A percentile compares a stretch with the other conserved stretches of the same genome.
These are phyloP conservation scores for Jamesozyma lodderae DNA, from an alignment of 805 yeast genomes.

Conservation along the genomic window DNA sequence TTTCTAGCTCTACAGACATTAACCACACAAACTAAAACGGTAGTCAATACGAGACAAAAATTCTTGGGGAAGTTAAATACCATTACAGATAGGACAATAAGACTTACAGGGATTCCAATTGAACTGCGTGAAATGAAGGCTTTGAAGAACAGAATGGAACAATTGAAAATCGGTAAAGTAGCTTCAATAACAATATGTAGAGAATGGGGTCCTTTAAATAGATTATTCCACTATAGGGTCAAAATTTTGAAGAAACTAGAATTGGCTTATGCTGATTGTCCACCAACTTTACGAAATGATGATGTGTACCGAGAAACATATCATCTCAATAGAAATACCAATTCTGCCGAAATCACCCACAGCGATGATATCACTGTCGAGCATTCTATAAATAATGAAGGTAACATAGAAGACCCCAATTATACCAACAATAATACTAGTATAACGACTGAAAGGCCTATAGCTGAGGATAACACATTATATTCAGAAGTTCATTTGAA, in stretches of 20 bases:
- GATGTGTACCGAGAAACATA: conserved; percentile 21
- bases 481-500: conserved; percentile 25
- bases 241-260: conserved; percentile 51
- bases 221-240: conserved; percentile 51
- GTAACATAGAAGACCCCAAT: background rate
- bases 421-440: background rate
- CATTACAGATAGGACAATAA: conserved; percentile 82
- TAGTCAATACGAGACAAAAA: conserved; percentile 68
- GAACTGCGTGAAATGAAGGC: conserved; percentile 63
- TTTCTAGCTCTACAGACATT: conserved; percentile 50
- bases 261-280: conserved; percentile 33
- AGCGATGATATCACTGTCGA: background rate
- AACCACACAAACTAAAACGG: conserved; percentile 59
- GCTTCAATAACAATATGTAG: conserved; percentile 69
- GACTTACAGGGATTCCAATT: conserved; percentile 83
- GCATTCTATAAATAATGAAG: background rate
- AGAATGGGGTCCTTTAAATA: conserved; percentile 74
- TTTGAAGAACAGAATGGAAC: conserved; percentile 65
- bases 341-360: background rate
- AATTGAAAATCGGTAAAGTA: conserved; percentile 72
- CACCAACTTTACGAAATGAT: conserved; percentile 18
- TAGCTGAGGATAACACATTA: conserved; percentile 14
- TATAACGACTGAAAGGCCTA: background rate
- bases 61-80: conserved; percentile 82
- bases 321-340: conserved; percentile 9